phyloP scores from a whole-genome alignment of 2,329 filamentous ascomycete species.

The Botrytis byssoidea region DNA sequence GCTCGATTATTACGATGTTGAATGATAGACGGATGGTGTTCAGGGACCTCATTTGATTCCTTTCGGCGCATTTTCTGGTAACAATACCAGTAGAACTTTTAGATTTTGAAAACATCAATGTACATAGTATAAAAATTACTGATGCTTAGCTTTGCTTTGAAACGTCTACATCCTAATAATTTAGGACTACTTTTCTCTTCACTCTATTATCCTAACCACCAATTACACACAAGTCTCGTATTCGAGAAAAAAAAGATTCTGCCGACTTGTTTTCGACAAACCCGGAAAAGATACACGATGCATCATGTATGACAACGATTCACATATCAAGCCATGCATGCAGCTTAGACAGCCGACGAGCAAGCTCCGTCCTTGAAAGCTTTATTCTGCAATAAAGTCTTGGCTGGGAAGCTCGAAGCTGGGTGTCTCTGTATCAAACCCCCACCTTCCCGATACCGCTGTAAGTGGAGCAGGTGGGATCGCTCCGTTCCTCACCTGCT shows the following conservation, averaged over 20 bases:
- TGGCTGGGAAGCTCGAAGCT: background rate
- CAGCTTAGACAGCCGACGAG: background rate
- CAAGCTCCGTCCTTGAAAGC: background rate
- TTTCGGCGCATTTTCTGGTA: background rate
- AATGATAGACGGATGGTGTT: constrained; percentile 4
- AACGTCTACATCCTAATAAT: background rate
- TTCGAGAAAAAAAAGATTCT: background rate
- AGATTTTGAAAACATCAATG: background rate
- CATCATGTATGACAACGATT: background rate
- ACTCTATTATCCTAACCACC: background rate
- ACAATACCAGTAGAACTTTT: background rate
- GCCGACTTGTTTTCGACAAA: background rate
- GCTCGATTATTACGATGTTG: background rate
- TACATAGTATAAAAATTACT: background rate
- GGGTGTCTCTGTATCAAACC: constrained; percentile 8
- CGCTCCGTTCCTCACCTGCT: background rate
- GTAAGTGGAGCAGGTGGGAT: background rate
- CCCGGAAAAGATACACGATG: background rate
- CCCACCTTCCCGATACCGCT: background rate
- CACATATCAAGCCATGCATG: background rate
- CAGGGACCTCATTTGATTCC: background rate
- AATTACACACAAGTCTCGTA: background rate
- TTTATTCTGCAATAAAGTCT: background rate
- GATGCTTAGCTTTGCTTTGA: background rate
- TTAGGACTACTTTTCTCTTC: background rate